Conservation (phyloP, 2,329 filamentous ascomycete genomes). For the Fusarium sp. region DNA sequence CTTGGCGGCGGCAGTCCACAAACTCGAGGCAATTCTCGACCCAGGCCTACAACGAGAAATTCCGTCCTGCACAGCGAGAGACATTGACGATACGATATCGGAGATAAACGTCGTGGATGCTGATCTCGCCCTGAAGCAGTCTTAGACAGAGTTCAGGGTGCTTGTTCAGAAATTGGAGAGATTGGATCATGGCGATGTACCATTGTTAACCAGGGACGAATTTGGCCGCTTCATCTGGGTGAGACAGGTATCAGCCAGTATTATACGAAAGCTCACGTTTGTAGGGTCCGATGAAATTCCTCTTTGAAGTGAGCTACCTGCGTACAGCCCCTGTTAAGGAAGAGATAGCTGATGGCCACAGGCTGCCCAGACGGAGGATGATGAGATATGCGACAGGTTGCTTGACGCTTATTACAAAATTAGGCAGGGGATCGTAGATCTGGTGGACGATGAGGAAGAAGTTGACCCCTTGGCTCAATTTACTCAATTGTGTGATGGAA, state of each 20-base stretch:
- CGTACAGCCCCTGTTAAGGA: not conserved
- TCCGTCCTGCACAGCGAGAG: not conserved
- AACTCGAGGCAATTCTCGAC: not conserved
- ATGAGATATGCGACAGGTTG: not conserved
- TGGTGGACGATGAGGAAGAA: not conserved
- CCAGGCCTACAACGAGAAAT: not conserved
- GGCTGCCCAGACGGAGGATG: slow-evolving; percentile 1
- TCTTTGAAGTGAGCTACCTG: not conserved
- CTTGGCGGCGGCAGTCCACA: not conserved
- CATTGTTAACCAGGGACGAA: slow-evolving; percentile 6
- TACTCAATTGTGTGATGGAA: not conserved
- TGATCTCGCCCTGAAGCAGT: not conserved
- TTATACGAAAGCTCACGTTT: not conserved
- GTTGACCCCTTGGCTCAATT: not conserved
- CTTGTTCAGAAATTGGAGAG: slow-evolving; percentile 18
- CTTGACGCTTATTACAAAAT: slow-evolving; percentile 14
- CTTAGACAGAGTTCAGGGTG: not conserved
- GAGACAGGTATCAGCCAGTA: not conserved
- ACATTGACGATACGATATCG: not conserved
- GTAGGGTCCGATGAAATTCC: slow-evolving; percentile 23
- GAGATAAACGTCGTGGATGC: not conserved
- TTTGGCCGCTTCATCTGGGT: slow-evolving; percentile 20
- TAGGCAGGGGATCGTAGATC: not conserved
- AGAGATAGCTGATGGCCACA: not conserved
- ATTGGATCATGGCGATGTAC: slow-evolving; percentile 1